Percentiles rank a stretch among this genome's conserved stretches.
These are phyloP conservation scores for Morella rubra DNA, from an alignment of 306 rosid species.

Conservation along the genomic window DNA sequence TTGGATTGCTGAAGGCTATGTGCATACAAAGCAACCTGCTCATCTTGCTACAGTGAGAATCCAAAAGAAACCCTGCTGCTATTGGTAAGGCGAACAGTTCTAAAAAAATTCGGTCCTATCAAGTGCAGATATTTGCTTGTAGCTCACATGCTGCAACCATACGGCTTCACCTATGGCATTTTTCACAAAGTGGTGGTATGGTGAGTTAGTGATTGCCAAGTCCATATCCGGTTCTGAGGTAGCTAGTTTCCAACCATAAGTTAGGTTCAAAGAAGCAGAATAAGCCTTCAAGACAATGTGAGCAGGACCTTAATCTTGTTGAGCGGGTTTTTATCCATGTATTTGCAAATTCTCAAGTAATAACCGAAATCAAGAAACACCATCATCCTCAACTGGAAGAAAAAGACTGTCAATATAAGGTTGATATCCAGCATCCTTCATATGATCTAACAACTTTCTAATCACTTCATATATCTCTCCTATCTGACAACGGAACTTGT, in stretches of 20 bases:
- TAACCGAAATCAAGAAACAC: conserved; percentile 7
- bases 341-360: conserved; percentile 1
- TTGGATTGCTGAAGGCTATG: no score
- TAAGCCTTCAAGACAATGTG: background rate
- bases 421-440: conserved; percentile 50
- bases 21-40: background rate
- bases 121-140: background rate
- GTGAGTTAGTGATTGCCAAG: background rate
- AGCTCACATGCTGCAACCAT: background rate
- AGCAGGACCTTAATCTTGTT: background rate
- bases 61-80: background rate
- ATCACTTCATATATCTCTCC: conserved; percentile 42
- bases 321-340: background rate
- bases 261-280: background rate
- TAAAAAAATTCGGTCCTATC: background rate
- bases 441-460: conserved; percentile 40
- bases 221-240: background rate
- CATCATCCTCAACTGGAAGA: conserved; percentile 37
- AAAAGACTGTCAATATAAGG: conserved; percentile 33
- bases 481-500: conserved; percentile 44
- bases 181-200: background rate
- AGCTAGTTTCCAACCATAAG: background rate
- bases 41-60: background rate
- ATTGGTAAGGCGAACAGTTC: background rate
- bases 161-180: background rate